Evolutionary conservation across 179 eudicot genomes (phyloP), one percentile per base, ranked within the genome.

Genomic region (Pouteria campechiana): DNA sequence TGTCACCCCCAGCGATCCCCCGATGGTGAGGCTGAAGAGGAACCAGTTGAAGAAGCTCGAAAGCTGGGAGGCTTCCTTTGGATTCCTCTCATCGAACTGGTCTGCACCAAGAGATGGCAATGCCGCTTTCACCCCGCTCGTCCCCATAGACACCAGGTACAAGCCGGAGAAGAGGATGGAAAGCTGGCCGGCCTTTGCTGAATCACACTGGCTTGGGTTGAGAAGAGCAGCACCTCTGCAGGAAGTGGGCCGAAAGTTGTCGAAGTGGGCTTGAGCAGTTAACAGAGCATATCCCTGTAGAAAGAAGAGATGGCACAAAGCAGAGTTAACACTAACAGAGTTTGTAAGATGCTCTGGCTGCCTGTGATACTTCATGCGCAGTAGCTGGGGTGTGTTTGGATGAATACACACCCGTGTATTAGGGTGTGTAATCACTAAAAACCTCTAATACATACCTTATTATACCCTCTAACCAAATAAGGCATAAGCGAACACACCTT

Each of bases 91-190:
- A 32, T 68, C 79, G 16, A 68, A 73, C 30, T 73, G 79, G 23
- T 73, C 79, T 0, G 79, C 79, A 41, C 79, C 79, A 11, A 67
- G 46, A 18, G 75, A 42, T 7, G 79, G 79, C 25, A 64, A 37
- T n/a, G 75, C 68, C 1, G 79, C 79, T 54, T 68, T 73, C 14
- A 61, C 48, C 2, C 75, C 72, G 13, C 75, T 53, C 2, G 52
- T 56, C 1, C 79, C 79, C 3, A 73, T 15, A 6, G 74, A 72
- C 13, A 64, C 45, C 19, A 73, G 41, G 25, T 73, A 73, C 5
- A 73, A 49, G 11, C 75, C 75, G 0, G 51, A 9, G 23, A 55
- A 73, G 6, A 73, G 30, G 22, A 68, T 28, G 5, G 69, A 60
- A 15, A 34, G 51, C 61, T 73, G 74, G 44, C 40, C 18, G 18